Evolutionary conservation across 75 land plant genomes (phyloP).

Genomic region (Larix kaempferi): DNA sequence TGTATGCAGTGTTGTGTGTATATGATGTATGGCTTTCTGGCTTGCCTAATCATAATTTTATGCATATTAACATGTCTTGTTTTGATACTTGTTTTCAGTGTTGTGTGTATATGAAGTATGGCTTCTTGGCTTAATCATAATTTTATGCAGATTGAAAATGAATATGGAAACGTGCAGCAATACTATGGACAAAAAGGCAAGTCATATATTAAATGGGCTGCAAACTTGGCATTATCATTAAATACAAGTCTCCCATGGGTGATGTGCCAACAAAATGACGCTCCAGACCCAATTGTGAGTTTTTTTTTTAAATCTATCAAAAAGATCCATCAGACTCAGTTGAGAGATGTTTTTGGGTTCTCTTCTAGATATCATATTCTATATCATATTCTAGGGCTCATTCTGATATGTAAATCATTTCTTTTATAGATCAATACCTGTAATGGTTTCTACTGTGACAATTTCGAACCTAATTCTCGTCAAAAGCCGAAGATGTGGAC

Average conservation of each 20-base stretch:
- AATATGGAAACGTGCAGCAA: constrained; percentile 49
- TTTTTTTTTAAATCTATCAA: too few relatives aligned
- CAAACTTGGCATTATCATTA: constrained; percentile 41
- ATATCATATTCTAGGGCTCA: neutral
- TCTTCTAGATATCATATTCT: too few relatives aligned
- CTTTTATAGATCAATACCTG: constrained; percentile 48
- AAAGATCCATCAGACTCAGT: too few relatives aligned
- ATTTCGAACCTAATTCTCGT: constrained; percentile 40
- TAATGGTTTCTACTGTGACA: constrained; percentile 74
- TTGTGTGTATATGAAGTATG: neutral
- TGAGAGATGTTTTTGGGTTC: too few relatives aligned
- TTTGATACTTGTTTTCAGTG: neutral
- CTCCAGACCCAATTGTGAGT: constrained; percentile 55
- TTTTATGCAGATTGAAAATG: constrained; percentile 65
- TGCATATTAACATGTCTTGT: constrained; percentile 40
- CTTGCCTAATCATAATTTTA: neutral
- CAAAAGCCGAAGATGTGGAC: constrained; percentile 85
- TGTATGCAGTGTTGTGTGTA: neutral
- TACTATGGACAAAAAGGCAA: constrained; percentile 46
- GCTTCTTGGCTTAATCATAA: neutral
- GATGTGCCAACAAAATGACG: constrained; percentile 74
- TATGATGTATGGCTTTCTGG: neutral
- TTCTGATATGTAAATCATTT: neutral
- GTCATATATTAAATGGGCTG: constrained; percentile 57
- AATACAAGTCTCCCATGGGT: constrained; percentile 55